Evolutionary conservation across 140 eudicot species (phyloP).

Genomic region (Erigeron philadelphicus): DNA sequence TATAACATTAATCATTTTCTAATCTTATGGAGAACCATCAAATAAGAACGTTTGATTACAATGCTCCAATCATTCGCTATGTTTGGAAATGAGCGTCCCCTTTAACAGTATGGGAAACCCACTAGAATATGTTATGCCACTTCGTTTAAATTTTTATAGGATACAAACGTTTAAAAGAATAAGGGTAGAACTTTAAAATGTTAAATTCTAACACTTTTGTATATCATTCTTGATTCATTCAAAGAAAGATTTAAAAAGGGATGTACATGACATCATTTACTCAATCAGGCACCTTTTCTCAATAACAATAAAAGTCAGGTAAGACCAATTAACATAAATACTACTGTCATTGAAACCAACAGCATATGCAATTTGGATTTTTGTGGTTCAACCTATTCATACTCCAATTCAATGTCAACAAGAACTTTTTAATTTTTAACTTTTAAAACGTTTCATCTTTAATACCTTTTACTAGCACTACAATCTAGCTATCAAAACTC

Average conservation of each 20-base stretch:
- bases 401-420: conserved; percentile 6
- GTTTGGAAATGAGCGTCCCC: neutral
- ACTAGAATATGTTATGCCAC: neutral
- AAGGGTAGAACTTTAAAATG: neutral
- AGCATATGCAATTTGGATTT: neutral
- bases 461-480: neutral
- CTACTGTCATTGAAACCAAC: neutral
- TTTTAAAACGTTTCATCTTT: neutral
- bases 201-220: too few relatives aligned
- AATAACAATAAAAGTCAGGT: neutral
- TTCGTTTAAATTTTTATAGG: conserved; percentile 9
- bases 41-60: neutral
- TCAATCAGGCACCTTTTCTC: neutral
- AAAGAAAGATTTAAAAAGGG: neutral
- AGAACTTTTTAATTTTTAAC: neutral
- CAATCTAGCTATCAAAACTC: neutral
- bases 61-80: neutral
- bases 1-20: neutral
- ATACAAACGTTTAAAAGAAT: neutral
- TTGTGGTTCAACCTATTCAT: conserved; percentile 7
- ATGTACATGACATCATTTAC: neutral
- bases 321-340: neutral
- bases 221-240: neutral
- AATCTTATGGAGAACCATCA: neutral
- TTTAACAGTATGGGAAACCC: neutral